Base-by-base conservation (phyloP, 1,139 yeast genomes). In the Candida freyschussii region DNA sequence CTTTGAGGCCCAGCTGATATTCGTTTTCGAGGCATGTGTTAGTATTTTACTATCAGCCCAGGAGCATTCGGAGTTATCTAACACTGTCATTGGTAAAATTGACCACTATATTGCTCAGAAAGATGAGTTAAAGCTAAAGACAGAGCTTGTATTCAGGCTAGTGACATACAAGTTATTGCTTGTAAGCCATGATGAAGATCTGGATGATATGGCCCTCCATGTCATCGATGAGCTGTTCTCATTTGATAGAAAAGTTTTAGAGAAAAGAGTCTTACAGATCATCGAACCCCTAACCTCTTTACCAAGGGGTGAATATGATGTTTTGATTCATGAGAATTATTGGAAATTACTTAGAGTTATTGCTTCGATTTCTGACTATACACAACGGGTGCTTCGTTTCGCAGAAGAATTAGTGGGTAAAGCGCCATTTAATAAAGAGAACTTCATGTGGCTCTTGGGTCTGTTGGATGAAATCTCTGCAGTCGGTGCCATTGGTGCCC, bases 391-490 rank as follows among this genome's bases (percentile, higher is more conserved):
- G 6, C 71, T 75, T 34, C 57, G 57, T 13, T 76, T 76, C 44
- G 60, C 77, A 23, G 71, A 69, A 27, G 53, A 57, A 1, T 47
- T 78, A 7, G 52, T 78, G 4, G 56, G 57, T 7, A 52, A 59
- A 5, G 54, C 66, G 1, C 13, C 14, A 2, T 57, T 69, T 4
- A 46, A 53, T 4, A 60, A 66, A 17, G 57, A 57, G 1, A 82
- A 78, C 48, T 82, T 75, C 47, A 72, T 80, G 71, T 67, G 73
- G 43, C 52, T 80, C 13, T 61, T 87, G 26, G 89, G 87, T 1
- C 60, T 84, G 16, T 60, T 85, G 27, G 95, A 85, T 53, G 95
- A 84, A 44, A 69, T 86, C 16, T 83, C 94, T 0, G 81, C 89
- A 2, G 74, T 80, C 29, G 95, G 95, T 4, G 87, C 94, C 0